phyloP scores from a whole-genome alignment of 2,329 filamentous ascomycete genomes.

The Xylaria sp. region DNA sequence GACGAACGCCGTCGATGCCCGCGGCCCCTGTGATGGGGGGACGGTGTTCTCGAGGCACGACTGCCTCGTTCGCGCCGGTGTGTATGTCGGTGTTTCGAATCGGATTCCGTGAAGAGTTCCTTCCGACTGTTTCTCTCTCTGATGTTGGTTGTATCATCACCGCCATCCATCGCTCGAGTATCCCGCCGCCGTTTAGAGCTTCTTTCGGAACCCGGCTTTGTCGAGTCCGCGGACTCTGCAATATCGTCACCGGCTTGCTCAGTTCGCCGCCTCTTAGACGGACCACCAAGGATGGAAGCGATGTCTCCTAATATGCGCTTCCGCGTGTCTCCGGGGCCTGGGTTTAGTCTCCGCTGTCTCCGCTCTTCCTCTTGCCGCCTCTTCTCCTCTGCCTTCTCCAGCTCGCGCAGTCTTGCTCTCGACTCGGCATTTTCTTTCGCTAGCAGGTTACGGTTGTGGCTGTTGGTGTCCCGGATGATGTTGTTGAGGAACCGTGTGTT shows the following conservation, averaged over 20 bases:
- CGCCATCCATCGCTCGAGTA: constrained; percentile 21
- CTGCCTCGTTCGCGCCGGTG: constrained; percentile 14
- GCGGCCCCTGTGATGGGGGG: constrained; percentile 11
- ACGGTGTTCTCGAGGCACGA: constrained; percentile 10
- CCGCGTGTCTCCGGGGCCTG: constrained; percentile 54
- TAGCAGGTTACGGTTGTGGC: constrained; percentile 83
- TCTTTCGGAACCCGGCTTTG: constrained; percentile 18
- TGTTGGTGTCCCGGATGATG: constrained; percentile 85
- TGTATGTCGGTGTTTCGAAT: constrained; percentile 8
- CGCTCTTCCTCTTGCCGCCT: constrained; percentile 40
- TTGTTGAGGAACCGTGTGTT: constrained; percentile 89
- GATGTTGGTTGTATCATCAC: constrained; percentile 24
- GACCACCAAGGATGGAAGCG: constrained; percentile 57
- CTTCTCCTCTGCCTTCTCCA: constrained; percentile 54
- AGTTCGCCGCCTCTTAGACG: constrained; percentile 41
- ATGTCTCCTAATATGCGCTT: constrained; percentile 64
- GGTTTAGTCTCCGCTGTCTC: constrained; percentile 44
- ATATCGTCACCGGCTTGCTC: constrained; percentile 19
- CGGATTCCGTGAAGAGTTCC: constrained; percentile 21
- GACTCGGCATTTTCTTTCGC: constrained; percentile 85
- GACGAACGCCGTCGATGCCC: constrained; percentile 14
- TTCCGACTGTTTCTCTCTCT: constrained; percentile 31
- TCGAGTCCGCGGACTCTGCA: constrained; percentile 7
- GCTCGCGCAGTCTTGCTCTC: constrained; percentile 65
- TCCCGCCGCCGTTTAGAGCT: constrained; percentile 18